These are phyloP conservation scores for Paracoccidioides brasiliensis DNA, from an alignment of 2,329 filamentous ascomycete species.

Conservation along the genomic window DNA sequence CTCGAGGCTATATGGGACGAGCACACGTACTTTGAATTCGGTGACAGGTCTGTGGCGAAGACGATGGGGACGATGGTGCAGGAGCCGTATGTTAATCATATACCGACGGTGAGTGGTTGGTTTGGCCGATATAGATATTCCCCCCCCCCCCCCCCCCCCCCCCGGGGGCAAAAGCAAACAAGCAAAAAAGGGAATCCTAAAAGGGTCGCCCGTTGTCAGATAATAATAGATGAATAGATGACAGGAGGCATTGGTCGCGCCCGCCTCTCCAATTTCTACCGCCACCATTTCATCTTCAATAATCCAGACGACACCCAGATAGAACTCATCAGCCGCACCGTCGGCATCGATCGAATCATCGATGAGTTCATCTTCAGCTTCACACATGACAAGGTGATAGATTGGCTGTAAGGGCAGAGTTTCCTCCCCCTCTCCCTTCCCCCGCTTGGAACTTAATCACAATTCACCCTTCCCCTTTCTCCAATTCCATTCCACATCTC, in stretches of 20 bases:
- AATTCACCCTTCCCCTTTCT: neutral
- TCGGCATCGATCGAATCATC: conserved; percentile 45
- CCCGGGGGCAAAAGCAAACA: neutral
- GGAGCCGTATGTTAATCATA: conserved; percentile 19
- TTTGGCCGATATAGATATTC: neutral
- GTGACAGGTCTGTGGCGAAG: conserved; percentile 49
- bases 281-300: conserved; percentile 59
- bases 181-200: neutral
- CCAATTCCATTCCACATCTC: neutral
- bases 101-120: conserved; percentile 33
- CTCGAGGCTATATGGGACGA: conserved; percentile 70
- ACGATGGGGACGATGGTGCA: conserved; percentile 21
- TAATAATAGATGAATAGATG: conserved; percentile 23
- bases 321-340: conserved; percentile 47
- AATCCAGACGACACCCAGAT: conserved; percentile 56
- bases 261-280: conserved; percentile 54
- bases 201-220: neutral
- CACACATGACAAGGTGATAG: conserved; percentile 42
- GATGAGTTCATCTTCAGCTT: conserved; percentile 47
- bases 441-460: too few relatives aligned
- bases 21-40: conserved; percentile 61
- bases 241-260: conserved; percentile 57
- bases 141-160: too few relatives aligned
- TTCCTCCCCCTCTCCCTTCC: neutral
- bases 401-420: conserved; percentile 44